These are phyloP conservation scores for Raphanus hybrid DNA, from an alignment of 441 rosid species.

Conservation along the genomic window DNA sequence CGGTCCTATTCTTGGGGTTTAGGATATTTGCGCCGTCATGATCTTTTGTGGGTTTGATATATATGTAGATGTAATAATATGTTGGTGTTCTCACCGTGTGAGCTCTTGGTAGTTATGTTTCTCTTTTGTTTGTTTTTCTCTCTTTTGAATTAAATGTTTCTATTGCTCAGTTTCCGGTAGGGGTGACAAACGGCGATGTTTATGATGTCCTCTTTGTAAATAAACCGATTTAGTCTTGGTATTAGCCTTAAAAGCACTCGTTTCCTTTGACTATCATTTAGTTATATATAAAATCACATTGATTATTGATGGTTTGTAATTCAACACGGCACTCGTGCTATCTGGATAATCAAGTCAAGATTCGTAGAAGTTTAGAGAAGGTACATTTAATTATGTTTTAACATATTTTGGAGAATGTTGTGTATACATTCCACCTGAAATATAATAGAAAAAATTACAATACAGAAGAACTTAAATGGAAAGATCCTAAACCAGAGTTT, in stretches of 20 bases:
- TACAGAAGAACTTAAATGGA: background rate
- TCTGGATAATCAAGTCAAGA: background rate
- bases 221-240: background rate
- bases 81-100: slow-evolving; percentile 1
- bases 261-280: background rate
- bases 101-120: background rate
- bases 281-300: background rate
- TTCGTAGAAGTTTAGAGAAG: background rate
- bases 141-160: background rate
- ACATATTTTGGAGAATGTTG: background rate
- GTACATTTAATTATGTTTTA: background rate
- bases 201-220: background rate
- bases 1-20: slow-evolving; percentile 11
- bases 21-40: slow-evolving; percentile 2
- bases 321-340: background rate
- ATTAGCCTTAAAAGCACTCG: background rate
- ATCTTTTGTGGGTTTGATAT: background rate
- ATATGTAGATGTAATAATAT: slow-evolving; percentile 1
- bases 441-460: background rate
- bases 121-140: background rate
- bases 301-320: background rate
- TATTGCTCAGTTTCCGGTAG: background rate
- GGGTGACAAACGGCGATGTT: background rate
- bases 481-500: background rate
- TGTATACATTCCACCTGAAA: background rate